Percentiles rank a stretch among this genome's conserved stretches.
These are phyloP conservation scores for Trichomonas tenax DNA, from an alignment of 208 protist genomes.

Conservation along the genomic window DNA sequence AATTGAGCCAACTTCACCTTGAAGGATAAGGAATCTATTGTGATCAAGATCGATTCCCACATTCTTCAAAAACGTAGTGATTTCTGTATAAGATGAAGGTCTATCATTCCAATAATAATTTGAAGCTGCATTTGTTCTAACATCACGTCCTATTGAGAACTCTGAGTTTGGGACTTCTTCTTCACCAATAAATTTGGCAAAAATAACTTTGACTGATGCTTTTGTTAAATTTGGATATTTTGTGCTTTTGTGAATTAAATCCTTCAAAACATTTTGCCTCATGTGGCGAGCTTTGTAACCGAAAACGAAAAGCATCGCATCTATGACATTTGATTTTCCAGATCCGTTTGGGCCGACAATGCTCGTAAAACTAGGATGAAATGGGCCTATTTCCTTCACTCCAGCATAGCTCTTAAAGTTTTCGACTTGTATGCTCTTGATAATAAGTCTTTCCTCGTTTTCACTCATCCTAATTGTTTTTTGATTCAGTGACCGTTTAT, in stretches of 20 bases:
- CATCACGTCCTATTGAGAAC: neutral
- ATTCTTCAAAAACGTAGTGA: conserved; percentile 61
- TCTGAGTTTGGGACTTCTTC: conserved; percentile 36
- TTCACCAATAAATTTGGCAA: conserved; percentile 69
- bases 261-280: conserved; percentile 60
- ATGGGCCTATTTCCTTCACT: conserved; percentile 84
- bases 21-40: conserved; percentile 99
- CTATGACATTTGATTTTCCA: conserved; percentile 99
- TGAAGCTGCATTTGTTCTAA: conserved; percentile 47
- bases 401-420: conserved; percentile 99
- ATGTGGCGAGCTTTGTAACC: conserved; percentile 90
- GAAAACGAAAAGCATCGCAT: conserved; percentile 99
- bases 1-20: conserved; percentile 98
- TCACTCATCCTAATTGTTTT: neutral
- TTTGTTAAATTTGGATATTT: conserved; percentile 65
- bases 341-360: conserved; percentile 98
- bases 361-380: conserved; percentile 93
- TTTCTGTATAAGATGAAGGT: conserved; percentile 40
- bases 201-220: conserved; percentile 85
- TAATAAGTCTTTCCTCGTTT: conserved; percentile 65
- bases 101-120: conserved; percentile 74
- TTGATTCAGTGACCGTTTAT: neutral
- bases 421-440: conserved; percentile 86
- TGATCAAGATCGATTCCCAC: conserved; percentile 96
- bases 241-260: conserved; percentile 95